These are phyloP conservation scores for Centella asiatica DNA, from an alignment of 129 eudicot genomes.

Conservation along the genomic window DNA sequence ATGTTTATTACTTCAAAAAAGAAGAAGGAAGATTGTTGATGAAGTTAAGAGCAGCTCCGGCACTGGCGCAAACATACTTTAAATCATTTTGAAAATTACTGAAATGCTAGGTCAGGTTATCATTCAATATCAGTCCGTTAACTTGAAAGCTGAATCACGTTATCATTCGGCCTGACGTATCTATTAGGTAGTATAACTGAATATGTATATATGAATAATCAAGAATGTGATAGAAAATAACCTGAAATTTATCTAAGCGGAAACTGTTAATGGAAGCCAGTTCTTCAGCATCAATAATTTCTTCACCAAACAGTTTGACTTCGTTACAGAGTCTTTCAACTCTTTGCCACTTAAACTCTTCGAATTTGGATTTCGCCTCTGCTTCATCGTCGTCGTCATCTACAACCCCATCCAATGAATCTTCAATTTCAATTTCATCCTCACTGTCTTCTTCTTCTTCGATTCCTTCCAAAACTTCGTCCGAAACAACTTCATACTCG, in stretches of 20 bases:
- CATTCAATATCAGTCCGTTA: no score
- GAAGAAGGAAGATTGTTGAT: no score
- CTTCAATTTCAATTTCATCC: slow-evolving; percentile 41
- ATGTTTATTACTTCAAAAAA: no score
- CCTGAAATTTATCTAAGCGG: slow-evolving; percentile 94
- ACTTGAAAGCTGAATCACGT: no score
- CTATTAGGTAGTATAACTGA: no score
- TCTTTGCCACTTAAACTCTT: slow-evolving; percentile 78
- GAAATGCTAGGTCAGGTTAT: no score
- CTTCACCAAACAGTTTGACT: slow-evolving; percentile 75
- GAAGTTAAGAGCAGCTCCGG: no score
- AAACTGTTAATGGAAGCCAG: slow-evolving; percentile 78
- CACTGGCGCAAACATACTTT: no score
- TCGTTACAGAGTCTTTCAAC: slow-evolving; percentile 69
- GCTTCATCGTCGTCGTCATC: slow-evolving; percentile 13
- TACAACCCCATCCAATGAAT: slow-evolving; percentile 15
- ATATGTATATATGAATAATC: not conserved
- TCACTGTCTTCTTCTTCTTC: slow-evolving; percentile 40
- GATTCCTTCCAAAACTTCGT: slow-evolving; percentile 16
- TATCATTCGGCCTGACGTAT: no score
- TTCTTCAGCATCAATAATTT: slow-evolving; percentile 65
- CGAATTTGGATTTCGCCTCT: slow-evolving; percentile 34
- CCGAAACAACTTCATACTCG: slow-evolving; percentile 48
- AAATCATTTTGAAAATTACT: no score
- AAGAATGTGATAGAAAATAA: not conserved